A percentile compares a stretch with the other conserved stretches of the same genome.
phyloP scores from a whole-genome alignment of 495 filamentous ascomycete genomes.

The Xylaria bambusicola region DNA sequence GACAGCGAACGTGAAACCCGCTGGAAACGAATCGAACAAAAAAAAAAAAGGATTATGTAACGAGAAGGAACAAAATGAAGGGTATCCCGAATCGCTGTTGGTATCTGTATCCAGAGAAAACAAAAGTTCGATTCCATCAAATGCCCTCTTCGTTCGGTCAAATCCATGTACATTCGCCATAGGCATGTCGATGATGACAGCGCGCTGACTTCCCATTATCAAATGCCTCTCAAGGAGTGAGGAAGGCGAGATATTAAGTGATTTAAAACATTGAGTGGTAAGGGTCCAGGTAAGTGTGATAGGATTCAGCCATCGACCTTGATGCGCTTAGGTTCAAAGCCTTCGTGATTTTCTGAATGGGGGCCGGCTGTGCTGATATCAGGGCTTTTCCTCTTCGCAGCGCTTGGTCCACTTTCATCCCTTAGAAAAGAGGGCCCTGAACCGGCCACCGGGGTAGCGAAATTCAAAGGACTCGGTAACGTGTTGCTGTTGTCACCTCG shows the following conservation, averaged over 20 bases:
- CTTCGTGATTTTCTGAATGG: slow-evolving; percentile 35
- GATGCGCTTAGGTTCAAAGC: slow-evolving; percentile 46
- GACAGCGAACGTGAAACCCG: slow-evolving; percentile 22
- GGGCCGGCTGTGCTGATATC: slow-evolving; percentile 40
- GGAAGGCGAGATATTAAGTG: slow-evolving; percentile 2
- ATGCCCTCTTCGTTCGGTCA: not conserved
- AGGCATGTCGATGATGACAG: slow-evolving; percentile 17
- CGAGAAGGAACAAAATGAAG: slow-evolving; percentile 20
- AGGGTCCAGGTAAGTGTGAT: not conserved
- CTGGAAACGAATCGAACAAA: slow-evolving; percentile 19
- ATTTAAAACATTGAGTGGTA: not conserved
- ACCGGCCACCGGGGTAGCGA: slow-evolving; percentile 79
- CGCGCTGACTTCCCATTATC: not conserved
- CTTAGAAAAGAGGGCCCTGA: slow-evolving; percentile 69
- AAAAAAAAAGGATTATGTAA: slow-evolving; percentile 23
- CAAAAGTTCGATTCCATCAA: slow-evolving; percentile 2
- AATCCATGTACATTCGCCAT: slow-evolving; percentile 23
- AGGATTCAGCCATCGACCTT: slow-evolving; percentile 43
- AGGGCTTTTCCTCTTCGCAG: slow-evolving; percentile 50
- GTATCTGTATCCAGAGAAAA: slow-evolving; percentile 9
- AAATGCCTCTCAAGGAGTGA: slow-evolving; percentile 2
- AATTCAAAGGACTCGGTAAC: slow-evolving; percentile 86
- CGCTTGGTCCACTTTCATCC: slow-evolving; percentile 41
- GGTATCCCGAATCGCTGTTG: slow-evolving; percentile 22
- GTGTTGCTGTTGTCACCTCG: slow-evolving; percentile 71